A percentile compares a stretch with the other conserved stretches of the same genome.
phyloP scores from a whole-genome alignment of 2,329 filamentous ascomycete species.

The Colletotrichum sp. region DNA sequence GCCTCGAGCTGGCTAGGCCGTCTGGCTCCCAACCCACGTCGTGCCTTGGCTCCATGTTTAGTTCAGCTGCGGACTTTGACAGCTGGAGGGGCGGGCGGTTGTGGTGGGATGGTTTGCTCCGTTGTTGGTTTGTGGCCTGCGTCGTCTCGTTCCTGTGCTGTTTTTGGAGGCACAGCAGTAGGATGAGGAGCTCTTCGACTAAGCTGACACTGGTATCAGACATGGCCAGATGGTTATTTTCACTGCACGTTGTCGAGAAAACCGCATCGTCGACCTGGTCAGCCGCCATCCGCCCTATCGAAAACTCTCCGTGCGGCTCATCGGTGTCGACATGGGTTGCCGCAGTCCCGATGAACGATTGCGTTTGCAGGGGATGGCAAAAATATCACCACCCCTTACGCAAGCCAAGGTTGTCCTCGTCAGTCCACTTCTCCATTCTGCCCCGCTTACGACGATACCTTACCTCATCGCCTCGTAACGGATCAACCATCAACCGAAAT shows the following conservation, averaged over 20 bases:
- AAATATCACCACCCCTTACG: slow-evolving; percentile 16
- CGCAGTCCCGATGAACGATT: background rate
- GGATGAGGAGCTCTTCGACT: background rate
- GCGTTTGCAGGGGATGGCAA: slow-evolving; percentile 1
- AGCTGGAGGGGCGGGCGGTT: background rate
- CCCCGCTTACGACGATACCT: slow-evolving; percentile 1
- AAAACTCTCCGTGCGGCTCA: background rate
- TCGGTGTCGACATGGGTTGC: background rate
- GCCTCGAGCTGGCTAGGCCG: background rate
- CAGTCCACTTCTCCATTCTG: slow-evolving; percentile 1
- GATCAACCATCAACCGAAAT: background rate
- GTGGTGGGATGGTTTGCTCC: background rate
- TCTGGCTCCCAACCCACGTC: background rate
- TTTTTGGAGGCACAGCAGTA: background rate
- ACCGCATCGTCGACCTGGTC: background rate
- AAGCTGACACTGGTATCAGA: background rate
- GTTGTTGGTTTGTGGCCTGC: background rate
- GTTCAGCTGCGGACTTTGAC: background rate
- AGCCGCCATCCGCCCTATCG: background rate
- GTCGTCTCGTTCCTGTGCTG: background rate
- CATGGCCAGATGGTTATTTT: background rate
- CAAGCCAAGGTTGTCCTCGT: slow-evolving; percentile 17
- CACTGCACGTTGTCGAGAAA: background rate
- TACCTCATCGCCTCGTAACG: background rate
- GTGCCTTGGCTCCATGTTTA: background rate